Evolutionary conservation across 2,329 filamentous ascomycete species (phyloP), one percentile per base, ranked within the genome.

Genomic region (Orbilia oligospora): DNA sequence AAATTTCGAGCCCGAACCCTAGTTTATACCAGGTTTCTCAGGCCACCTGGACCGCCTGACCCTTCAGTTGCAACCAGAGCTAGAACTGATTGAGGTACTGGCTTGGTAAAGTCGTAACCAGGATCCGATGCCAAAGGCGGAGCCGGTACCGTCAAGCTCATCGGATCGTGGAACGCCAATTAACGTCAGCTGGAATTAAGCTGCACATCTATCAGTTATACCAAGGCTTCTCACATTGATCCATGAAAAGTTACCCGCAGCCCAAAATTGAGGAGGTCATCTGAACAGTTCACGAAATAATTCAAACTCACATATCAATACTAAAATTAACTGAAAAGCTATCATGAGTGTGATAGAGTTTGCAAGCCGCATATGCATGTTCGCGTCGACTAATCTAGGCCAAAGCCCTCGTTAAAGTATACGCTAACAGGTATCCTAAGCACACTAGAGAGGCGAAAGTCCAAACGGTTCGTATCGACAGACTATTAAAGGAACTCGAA

Each of bases 31-130:
- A 14, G 53, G 53, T 61, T 61, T 61, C 56, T 61, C 56, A 61
- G 56, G 56, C 56, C 56, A 61, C 56, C 56, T 61, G 33, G 56
- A 44, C 56, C 56, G 56, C 56, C 56, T 61, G 56, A 61, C 56
- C 38, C 36, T 44, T 12, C 36, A 41, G n/a, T 18, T 18, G 36
- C 33, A 44, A 20, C 36, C 14, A 38, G n/a, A 33, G 5, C 14
- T 36, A 41, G 1, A 3, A 46, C 44, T 46, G n/a, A 18, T 46
- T n/a, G 16, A 18, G 18, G 18, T 58, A 38, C 53, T 18, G 8
- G 20, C 51, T 27, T 44, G 10, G 56, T 61, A n/a, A n/a, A 14
- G 18, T 10, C n/a, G 20, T 20, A 20, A 61, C 56, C 20, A 30
- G 56, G 56, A 44, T 61, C 36, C 24, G 36, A 12, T 58, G 38